Evolutionary conservation across 352 stramenopile genomes (phyloP), one percentile per base, ranked within the genome.

Genomic region (Pythium sukuiense): DNA sequence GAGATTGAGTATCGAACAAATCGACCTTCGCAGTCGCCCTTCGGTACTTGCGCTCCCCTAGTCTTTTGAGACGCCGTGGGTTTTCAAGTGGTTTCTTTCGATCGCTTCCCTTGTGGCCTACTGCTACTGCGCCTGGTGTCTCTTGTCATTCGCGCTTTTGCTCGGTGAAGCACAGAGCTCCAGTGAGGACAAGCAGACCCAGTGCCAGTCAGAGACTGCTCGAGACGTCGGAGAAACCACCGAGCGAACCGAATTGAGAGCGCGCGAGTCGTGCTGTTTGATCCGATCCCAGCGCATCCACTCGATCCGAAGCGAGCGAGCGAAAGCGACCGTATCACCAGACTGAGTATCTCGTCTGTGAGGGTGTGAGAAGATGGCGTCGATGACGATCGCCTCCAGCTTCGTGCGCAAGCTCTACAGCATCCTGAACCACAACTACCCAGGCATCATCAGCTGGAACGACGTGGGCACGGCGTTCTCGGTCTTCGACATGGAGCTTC

Each of bases 391-490:
- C 69, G 80, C 83, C 59, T 84, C 79, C 35, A 70, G 73, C 9
- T 92, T 92, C 30, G 77, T 92, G 68, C 81, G 83, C 69, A 90
- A 92, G 62, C 67, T 92, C 26, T 92, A 92, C 62, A 77, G 76
- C 55, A 87, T 92, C 26, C 74, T 92, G 48, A 83, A 92, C 71
- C 72, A 81, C 50, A 73, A 89, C 58, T 76, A 70, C 59, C 65
- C 56, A 5, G 64, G 69, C 8, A 76, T 88, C 69, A 89, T 92
- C 66, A 58, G 65, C 29, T 92, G 83, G 83, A 77, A 85, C 69
- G 50, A 58, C 8, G 46, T 66, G n/a, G 83, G 83, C 66, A 67
- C 67, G 33, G 80, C 70, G 43, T 92, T 92, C 64, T 67, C 70
- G 13, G 76, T 92, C 61, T 67, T 62, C 35, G 81, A 92, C 72